Conservation (phyloP, 129 eudicot genomes). For the Arctium lappa region DNA sequence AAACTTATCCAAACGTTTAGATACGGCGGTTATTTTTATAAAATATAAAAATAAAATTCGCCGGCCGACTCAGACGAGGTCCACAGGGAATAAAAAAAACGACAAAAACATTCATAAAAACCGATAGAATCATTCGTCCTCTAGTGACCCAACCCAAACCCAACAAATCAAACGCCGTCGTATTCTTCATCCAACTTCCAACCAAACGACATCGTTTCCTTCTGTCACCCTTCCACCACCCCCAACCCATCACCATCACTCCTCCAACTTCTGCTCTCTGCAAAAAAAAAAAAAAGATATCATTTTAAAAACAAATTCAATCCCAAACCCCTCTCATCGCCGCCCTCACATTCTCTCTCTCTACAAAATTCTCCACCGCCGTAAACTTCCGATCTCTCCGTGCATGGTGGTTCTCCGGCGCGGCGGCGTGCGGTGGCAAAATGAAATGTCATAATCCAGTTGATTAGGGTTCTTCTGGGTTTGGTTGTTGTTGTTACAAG, state of each 20-base stretch:
- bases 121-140: slow-evolving; percentile 21
- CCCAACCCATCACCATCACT: slow-evolving; percentile 31
- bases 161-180: slow-evolving; percentile 37
- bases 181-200: slow-evolving; percentile 17
- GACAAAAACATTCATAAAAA: slow-evolving; percentile 32
- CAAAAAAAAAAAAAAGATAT: not conserved
- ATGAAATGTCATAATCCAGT: not conserved
- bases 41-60: not conserved
- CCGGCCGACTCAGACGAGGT: slow-evolving; percentile 26
- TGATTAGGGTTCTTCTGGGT: not conserved
- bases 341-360: slow-evolving; percentile 2
- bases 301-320: slow-evolving; percentile 10
- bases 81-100: not conserved
- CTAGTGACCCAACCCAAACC: slow-evolving; percentile 16
- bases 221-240: not conserved
- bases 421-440: not conserved
- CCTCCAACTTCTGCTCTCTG: slow-evolving; percentile 24
- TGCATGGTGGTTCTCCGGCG: slow-evolving; percentile 6
- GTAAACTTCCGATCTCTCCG: not conserved
- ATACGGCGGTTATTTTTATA: not conserved
- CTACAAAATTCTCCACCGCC: not conserved
- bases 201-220: slow-evolving; percentile 29
- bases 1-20: not conserved
- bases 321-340: slow-evolving; percentile 6
- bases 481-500: not conserved